Conservation (phyloP, 495 filamentous ascomycete genomes). For the Podospora conica region DNA sequence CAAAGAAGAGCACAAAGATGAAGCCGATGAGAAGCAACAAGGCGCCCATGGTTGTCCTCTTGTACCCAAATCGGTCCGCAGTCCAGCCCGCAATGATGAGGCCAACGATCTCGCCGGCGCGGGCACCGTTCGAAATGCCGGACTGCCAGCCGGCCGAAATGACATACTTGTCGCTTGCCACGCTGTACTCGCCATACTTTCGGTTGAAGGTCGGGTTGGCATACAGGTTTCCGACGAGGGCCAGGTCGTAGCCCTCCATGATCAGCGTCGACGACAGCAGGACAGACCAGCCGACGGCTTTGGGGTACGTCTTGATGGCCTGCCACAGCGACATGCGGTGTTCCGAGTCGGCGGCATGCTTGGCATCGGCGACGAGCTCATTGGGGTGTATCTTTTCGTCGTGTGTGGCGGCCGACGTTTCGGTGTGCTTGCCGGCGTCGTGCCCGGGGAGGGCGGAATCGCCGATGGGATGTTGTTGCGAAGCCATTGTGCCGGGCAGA, state of each 20-base stretch:
- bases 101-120: conserved; percentile 35
- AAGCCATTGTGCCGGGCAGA: background rate
- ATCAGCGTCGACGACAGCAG: conserved; percentile 43
- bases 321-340: conserved; percentile 2
- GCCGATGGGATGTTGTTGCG: background rate
- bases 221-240: conserved; percentile 29
- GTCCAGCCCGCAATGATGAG: conserved; percentile 43
- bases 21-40: conserved; percentile 40
- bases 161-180: conserved; percentile 20
- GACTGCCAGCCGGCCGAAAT: conserved; percentile 34
- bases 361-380: background rate
- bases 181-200: conserved; percentile 23
- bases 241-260: conserved; percentile 51
- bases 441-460: background rate
- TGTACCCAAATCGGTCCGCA: conserved; percentile 43
- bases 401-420: background rate
- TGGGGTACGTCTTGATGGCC: conserved; percentile 3
- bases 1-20: conserved; percentile 53
- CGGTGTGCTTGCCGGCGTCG: background rate
- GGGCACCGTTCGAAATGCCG: conserved; percentile 22
- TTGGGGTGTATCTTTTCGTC: background rate
- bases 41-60: conserved; percentile 36
- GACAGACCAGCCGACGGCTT: background rate
- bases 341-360: background rate
- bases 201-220: conserved; percentile 29